Evolutionary conservation across 2,329 filamentous ascomycete genomes (phyloP).

Genomic region (Scedosporium apiospermum): DNA sequence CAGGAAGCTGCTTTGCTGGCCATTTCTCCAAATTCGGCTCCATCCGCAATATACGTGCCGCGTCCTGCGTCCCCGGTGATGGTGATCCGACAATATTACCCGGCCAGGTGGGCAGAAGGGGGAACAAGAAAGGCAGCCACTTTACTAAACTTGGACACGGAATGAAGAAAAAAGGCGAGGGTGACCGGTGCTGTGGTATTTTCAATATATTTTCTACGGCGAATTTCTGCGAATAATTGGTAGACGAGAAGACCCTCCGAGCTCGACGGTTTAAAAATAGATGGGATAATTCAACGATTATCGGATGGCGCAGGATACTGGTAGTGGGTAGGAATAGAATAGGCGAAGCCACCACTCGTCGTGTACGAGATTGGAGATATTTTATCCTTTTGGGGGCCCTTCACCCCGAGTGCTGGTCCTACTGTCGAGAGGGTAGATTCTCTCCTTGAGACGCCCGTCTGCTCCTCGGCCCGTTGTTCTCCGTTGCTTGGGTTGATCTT

Average conservation of each 20-base stretch:
- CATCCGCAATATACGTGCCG: constrained; percentile 3
- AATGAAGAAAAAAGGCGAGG: background rate
- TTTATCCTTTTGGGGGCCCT: background rate
- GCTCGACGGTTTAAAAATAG: background rate
- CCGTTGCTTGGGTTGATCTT: background rate
- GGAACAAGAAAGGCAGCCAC: background rate
- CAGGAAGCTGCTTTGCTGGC: background rate
- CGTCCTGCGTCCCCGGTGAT: background rate
- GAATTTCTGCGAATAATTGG: background rate
- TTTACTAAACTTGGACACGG: background rate
- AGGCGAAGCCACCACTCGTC: too few relatives aligned
- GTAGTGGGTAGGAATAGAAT: too few relatives aligned
- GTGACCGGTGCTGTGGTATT: background rate
- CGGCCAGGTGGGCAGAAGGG: background rate
- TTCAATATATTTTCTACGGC: background rate
- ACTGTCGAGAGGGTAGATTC: too few relatives aligned
- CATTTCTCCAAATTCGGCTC: background rate
- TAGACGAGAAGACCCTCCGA: background rate
- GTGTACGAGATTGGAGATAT: background rate
- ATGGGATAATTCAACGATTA: too few relatives aligned
- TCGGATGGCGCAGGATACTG: too few relatives aligned
- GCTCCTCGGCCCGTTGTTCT: too few relatives aligned
- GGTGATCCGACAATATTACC: constrained; percentile 2
- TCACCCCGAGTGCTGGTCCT: background rate
- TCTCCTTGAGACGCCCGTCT: too few relatives aligned